Evolutionary conservation across 441 rosid species (phyloP).

Genomic region (Hypseocharis bilobata): DNA sequence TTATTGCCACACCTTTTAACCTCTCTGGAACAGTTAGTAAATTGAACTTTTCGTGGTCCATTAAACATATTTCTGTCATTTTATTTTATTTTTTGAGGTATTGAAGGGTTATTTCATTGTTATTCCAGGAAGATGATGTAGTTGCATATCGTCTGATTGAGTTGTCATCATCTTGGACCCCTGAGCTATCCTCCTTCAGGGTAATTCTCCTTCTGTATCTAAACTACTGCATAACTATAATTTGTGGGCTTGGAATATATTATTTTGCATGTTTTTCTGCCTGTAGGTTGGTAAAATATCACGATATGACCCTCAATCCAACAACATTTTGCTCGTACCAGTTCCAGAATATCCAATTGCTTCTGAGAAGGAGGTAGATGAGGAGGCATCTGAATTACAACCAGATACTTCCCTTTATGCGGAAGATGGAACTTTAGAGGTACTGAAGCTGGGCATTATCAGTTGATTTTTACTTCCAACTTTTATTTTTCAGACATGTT

Average conservation of each 20-base stretch:
- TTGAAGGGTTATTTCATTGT: conserved; percentile 11
- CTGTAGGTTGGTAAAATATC: conserved; percentile 73
- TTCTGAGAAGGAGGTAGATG: conserved; percentile 36
- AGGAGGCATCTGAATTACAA: conserved; percentile 29
- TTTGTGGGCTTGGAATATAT: conserved; percentile 10
- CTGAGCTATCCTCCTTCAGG: conserved; percentile 63
- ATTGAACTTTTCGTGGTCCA: not conserved
- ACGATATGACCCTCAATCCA: conserved; percentile 43
- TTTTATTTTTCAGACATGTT: too few relatives aligned
- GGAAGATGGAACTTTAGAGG: conserved; percentile 80
- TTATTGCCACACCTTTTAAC: not conserved
- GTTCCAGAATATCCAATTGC: conserved; percentile 55
- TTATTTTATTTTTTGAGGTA: conserved; percentile 1
- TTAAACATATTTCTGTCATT: conserved; percentile 7
- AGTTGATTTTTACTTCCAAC: too few relatives aligned
- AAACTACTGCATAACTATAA: conserved; percentile 13
- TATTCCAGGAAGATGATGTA: conserved; percentile 72
- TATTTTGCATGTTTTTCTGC: conserved; percentile 16
- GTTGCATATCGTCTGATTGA: conserved; percentile 82
- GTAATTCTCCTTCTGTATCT: conserved; percentile 32
- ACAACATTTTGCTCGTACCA: conserved; percentile 41
- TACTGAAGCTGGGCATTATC: conserved; percentile 13
- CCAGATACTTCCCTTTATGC: conserved; percentile 46
- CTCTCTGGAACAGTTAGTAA: too few relatives aligned
- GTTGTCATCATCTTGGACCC: conserved; percentile 82